phyloP scores from a whole-genome alignment of 108 stramenopile species.

The Cyclotella atomus region DNA sequence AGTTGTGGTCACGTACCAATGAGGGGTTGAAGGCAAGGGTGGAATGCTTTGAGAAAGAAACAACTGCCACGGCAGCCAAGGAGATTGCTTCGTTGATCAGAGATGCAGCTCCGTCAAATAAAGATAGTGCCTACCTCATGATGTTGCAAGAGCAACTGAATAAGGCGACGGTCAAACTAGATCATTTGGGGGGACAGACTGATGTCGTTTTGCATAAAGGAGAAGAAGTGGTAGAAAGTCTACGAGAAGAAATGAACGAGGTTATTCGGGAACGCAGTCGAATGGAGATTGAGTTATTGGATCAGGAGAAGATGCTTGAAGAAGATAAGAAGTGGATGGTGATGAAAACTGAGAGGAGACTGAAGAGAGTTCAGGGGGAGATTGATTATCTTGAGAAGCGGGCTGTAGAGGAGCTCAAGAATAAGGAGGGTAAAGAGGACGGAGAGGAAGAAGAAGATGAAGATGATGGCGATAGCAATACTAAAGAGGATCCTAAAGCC shows the following conservation, averaged over 20 bases:
- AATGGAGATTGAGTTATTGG: conserved; percentile 54
- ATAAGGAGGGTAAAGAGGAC: conserved; percentile 22
- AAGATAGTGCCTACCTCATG: conserved; percentile 48
- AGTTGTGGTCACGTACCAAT: conserved; percentile 48
- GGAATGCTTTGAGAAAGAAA: conserved; percentile 35
- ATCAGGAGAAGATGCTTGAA: conserved; percentile 39
- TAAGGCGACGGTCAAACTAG: conserved; percentile 47
- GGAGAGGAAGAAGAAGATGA: not conserved
- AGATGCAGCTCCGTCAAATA: conserved; percentile 48
- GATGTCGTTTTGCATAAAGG: conserved; percentile 51
- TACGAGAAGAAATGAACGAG: conserved; percentile 54
- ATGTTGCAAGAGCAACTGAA: conserved; percentile 42
- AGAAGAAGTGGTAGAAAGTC: conserved; percentile 46
- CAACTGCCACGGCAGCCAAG: conserved; percentile 30
- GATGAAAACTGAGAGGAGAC: conserved; percentile 35
- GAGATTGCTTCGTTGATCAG: conserved; percentile 49
- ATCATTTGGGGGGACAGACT: conserved; percentile 41
- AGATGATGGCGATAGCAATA: not conserved
- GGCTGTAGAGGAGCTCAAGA: conserved; percentile 41
- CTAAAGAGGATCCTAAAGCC: not conserved
- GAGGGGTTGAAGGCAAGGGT: conserved; percentile 37
- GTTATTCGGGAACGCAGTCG: conserved; percentile 48
- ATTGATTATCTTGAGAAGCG: conserved; percentile 51
- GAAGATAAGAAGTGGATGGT: conserved; percentile 48
- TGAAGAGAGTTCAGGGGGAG: conserved; percentile 47